Percentiles rank a stretch among this genome's conserved stretches.
These are phyloP conservation scores for Neonectria neomacrospora DNA, from an alignment of 2,329 filamentous ascomycete species.

Conservation along the genomic window DNA sequence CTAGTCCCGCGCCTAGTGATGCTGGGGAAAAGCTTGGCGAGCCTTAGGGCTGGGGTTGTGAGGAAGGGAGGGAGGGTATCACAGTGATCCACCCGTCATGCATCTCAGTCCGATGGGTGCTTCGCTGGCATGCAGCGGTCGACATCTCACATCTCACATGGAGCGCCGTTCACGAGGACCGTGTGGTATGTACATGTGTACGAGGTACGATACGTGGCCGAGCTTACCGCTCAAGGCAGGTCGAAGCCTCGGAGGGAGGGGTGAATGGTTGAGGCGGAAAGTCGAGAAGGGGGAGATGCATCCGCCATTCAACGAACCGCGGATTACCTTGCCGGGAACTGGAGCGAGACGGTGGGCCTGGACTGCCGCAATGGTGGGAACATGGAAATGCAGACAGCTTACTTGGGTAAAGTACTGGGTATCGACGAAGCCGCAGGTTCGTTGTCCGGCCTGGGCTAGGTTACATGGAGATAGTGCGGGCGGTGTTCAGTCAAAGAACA, in stretches of 20 bases:
- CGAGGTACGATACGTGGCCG: not conserved
- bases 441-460: not conserved
- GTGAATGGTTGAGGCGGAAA: constrained; percentile 2
- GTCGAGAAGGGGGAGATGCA: constrained; percentile 2
- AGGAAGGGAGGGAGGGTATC: too few relatives aligned
- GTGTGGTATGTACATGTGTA: not conserved
- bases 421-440: not conserved
- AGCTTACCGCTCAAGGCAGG: constrained; percentile 17
- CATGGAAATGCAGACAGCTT: not conserved
- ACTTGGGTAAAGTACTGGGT: too few relatives aligned
- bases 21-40: constrained; percentile 20
- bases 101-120: not conserved
- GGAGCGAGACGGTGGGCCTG: not conserved
- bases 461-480: not conserved
- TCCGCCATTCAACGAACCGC: constrained; percentile 1
- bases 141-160: constrained; percentile 2
- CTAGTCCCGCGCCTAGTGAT: constrained; percentile 11
- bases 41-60: constrained; percentile 22
- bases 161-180: not conserved
- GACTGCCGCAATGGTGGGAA: not conserved
- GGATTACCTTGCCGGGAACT: constrained; percentile 3
- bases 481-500: not conserved
- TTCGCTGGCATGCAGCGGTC: not conserved
- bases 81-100: constrained; percentile 6
- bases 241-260: constrained; percentile 6